Percentiles rank a stretch among this genome's conserved stretches.
Conservation (phyloP, 352 stramenopile species). For the Blastocystis sp. region DNA sequence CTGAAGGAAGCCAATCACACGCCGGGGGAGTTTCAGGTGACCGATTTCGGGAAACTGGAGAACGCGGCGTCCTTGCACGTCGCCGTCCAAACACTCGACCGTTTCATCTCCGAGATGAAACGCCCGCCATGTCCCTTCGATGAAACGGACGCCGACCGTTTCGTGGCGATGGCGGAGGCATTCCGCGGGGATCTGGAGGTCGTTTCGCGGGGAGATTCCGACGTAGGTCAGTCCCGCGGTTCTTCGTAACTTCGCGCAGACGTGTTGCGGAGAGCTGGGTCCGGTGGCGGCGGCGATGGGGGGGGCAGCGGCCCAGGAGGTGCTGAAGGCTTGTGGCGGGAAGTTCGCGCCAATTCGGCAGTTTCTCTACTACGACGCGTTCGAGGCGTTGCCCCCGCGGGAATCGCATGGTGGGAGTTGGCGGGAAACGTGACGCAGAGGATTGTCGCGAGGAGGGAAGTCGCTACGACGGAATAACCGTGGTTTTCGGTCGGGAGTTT, state of each 20-base stretch:
- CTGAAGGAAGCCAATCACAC: conserved; percentile 72
- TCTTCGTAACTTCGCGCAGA: conserved; percentile 52
- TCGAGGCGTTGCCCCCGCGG: conserved; percentile 78
- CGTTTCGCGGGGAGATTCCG: conserved; percentile 60
- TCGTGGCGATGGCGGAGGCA: conserved; percentile 74
- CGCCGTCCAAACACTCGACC: conserved; percentile 74
- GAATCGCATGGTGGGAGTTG: conserved; percentile 59
- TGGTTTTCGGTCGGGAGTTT: conserved; percentile 71
- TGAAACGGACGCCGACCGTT: conserved; percentile 69
- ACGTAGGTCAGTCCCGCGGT: conserved; percentile 52
- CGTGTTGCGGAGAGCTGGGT: conserved; percentile 75
- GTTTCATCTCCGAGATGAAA: conserved; percentile 69
- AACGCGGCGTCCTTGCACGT: conserved; percentile 77
- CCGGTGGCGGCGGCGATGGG: conserved; percentile 90
- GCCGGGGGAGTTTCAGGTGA: conserved; percentile 87
- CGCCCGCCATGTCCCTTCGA: conserved; percentile 76
- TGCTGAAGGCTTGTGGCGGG: conserved; percentile 91
- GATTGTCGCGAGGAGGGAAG: conserved; percentile 61
- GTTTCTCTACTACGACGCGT: conserved; percentile 96
- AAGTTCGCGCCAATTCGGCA: conserved; percentile 97
- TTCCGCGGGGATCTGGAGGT: conserved; percentile 68
- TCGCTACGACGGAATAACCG: conserved; percentile 82
- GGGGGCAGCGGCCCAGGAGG: conserved; percentile 88
- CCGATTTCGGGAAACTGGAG: conserved; percentile 91
- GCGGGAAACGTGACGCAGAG: conserved; percentile 16